These are phyloP conservation scores for Glutinoglossum americanum DNA, from an alignment of 495 filamentous ascomycete genomes.

Conservation along the genomic window DNA sequence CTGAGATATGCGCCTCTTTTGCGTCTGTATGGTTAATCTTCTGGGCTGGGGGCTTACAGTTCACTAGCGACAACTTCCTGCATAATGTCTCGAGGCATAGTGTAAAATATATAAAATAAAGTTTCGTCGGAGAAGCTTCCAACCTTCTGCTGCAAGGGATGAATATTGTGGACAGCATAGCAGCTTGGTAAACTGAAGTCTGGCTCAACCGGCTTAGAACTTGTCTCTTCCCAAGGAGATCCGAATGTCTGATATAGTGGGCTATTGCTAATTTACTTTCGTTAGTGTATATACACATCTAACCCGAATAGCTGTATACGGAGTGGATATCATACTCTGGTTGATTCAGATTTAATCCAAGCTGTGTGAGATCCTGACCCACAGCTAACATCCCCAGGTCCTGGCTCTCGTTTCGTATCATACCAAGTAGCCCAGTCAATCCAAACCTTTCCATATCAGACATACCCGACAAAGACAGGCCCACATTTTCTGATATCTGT, in stretches of 20 bases:
- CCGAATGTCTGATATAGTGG: conserved; percentile 43
- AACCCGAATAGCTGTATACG: neutral
- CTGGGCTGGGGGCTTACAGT: conserved; percentile 27
- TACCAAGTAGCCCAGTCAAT: conserved; percentile 51
- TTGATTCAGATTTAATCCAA: conserved; percentile 63
- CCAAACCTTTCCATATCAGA: conserved; percentile 60
- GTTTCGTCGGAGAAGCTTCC: conserved; percentile 75
- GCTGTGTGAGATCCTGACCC: conserved; percentile 53
- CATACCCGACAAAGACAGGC: conserved; percentile 47
- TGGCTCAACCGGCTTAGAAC: conserved; percentile 50
- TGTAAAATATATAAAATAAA: conserved; percentile 88
- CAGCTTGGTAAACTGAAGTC: conserved; percentile 62
- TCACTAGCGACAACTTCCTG: conserved; percentile 72
- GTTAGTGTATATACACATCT: conserved; percentile 17
- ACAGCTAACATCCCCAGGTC: conserved; percentile 54
- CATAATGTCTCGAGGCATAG: conserved; percentile 59
- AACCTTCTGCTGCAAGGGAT: conserved; percentile 56
- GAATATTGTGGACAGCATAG: conserved; percentile 74
- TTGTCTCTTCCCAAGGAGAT: conserved; percentile 47
- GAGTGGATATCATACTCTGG: conserved; percentile 36
- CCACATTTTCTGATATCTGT: conserved; percentile 26
- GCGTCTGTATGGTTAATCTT: neutral
- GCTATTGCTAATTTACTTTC: conserved; percentile 16
- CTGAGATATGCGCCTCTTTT: conserved; percentile 3
- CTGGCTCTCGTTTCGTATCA: conserved; percentile 57